Percentiles rank a stretch among this genome's conserved stretches.
These are phyloP conservation scores for Colletotrichum tabaci DNA, from an alignment of 2,329 filamentous ascomycete genomes.

Conservation along the genomic window DNA sequence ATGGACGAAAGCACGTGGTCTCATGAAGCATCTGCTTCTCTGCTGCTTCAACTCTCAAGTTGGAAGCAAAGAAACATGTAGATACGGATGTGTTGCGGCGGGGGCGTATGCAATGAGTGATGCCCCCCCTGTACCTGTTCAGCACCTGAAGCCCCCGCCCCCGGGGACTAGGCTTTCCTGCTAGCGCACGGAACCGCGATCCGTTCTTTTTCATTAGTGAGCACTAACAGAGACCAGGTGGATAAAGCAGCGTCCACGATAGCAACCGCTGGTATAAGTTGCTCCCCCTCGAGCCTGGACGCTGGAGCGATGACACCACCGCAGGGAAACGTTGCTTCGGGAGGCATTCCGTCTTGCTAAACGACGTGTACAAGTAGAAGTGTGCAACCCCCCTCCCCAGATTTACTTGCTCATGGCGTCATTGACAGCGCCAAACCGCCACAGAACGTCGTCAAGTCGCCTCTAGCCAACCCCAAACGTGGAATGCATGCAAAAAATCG, in stretches of 20 bases:
- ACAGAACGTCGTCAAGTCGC: neutral
- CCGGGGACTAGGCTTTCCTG: neutral
- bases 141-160: too few species aligned
- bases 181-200: neutral
- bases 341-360: neutral
- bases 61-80: too few species aligned
- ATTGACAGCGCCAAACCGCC: neutral
- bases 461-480: neutral
- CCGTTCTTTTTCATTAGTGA: too few species aligned
- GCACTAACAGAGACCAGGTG: slow-evolving; percentile 4
- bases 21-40: neutral
- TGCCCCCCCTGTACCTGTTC: too few species aligned
- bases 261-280: neutral
- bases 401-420: neutral
- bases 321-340: slow-evolving; percentile 1
- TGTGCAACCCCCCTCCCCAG: neutral
- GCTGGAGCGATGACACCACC: too few species aligned
- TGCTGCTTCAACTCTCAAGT: neutral
- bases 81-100: too few species aligned
- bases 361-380: neutral
- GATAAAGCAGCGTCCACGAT: neutral
- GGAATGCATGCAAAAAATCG: neutral
- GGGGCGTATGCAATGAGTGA: too few species aligned
- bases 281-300: too few species aligned
- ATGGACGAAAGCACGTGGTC: neutral